Evolutionary conservation across 2,329 filamentous ascomycete genomes (phyloP), one percentile per base, ranked within the genome.

Genomic region (Falciphora oryzae): DNA sequence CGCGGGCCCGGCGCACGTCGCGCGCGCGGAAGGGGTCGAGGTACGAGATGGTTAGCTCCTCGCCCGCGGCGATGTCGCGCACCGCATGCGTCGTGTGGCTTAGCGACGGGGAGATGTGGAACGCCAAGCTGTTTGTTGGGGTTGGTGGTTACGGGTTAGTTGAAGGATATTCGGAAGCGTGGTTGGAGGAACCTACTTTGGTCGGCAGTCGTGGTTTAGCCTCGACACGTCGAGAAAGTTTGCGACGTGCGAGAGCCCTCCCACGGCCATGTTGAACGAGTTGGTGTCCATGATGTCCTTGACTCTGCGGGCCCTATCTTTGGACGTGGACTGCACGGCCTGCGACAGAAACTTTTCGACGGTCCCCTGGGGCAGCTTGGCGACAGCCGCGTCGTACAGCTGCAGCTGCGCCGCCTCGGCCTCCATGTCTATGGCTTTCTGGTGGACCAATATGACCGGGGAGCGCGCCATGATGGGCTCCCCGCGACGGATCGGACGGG

Each of bases 121-220:
- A 76, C 65, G 75, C 72, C 28, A 76, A 25, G 65, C 76, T 75
- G 64, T 29, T 32, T 27, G 14, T 59, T 13, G 56, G 56, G 16
- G n/a, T 16, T 16, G 44, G 44, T 53, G n/a, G 3, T 53, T n/a
- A n/a, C n/a, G n/a, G 35, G 16, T 38, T 38, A 38, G 35, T 35
- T 35, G 11, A 38, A 38, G 8, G 38, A 22, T 3, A 35, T 1
- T 31, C 22, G 50, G 22, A 57, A 22, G 14, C 16, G 2, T 63
- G n/a, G 8, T 11, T 31, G 28, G 57, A 29, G 32, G 57, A 29
- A 64, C 73, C 73, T 65, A 77, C 76, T 78, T 79, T 44, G 77
- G 76, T 50, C 76, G 70, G 61, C 77, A 79, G 66, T 78, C 76
- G 61, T 79, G 77, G 63, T 79, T 79, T 3, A 78, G 68, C 53